These are phyloP conservation scores for Saksenaea oblongispora DNA, from an alignment of 371 early-diverging fungal species.

Conservation along the genomic window DNA sequence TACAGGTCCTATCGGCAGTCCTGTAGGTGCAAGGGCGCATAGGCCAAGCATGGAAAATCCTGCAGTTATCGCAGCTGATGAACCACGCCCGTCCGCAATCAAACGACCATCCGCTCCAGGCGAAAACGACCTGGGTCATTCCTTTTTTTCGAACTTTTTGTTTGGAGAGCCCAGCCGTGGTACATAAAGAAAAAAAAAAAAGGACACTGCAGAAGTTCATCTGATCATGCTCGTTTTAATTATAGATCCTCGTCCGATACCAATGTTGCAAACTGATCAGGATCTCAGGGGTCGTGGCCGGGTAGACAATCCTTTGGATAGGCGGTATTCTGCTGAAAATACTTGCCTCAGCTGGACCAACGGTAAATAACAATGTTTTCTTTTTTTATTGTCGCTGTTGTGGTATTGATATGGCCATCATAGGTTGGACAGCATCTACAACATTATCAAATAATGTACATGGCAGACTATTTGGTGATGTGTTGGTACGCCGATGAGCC, in stretches of 20 bases:
- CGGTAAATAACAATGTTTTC: constrained; percentile 6
- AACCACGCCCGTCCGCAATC: constrained; percentile 5
- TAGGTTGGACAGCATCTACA: constrained; percentile 45
- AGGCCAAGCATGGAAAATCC: constrained; percentile 9
- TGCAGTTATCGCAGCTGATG: background rate
- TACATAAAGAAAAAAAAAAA: background rate
- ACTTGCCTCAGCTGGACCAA: constrained; percentile 17
- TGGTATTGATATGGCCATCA: background rate
- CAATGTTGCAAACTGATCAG: constrained; percentile 1
- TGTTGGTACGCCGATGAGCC: constrained; percentile 23
- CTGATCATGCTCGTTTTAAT: background rate
- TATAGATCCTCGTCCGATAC: constrained; percentile 3
- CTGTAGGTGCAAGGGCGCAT: constrained; percentile 14
- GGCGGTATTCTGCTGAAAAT: constrained; percentile 16
- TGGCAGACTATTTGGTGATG: constrained; percentile 40
- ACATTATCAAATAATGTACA: constrained; percentile 39
- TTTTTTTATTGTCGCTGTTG: background rate
- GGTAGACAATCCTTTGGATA: constrained; percentile 10
- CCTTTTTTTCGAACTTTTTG: constrained; percentile 45
- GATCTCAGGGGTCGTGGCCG: background rate
- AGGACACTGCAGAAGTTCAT: background rate
- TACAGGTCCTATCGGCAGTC: constrained; percentile 33
- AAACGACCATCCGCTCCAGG: constrained; percentile 10
- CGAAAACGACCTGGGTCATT: constrained; percentile 16
- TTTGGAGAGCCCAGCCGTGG: constrained; percentile 36